Evolutionary conservation across 2,329 filamentous ascomycete genomes (phyloP).

Genomic region (Pseudocercospora eumusae): DNA sequence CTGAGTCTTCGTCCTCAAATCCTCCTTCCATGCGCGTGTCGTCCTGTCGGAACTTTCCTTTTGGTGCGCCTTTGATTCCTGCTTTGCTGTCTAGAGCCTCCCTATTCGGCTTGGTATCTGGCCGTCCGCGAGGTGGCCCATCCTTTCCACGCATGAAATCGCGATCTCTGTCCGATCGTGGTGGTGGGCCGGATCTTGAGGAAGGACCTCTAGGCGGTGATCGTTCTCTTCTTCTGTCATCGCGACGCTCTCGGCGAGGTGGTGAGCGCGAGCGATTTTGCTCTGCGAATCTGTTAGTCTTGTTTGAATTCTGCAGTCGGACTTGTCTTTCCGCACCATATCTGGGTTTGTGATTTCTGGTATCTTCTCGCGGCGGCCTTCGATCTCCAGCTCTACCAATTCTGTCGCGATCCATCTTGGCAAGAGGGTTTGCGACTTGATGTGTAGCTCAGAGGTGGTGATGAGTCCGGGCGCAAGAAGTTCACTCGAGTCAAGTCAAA

Average conservation of each 20-base stretch:
- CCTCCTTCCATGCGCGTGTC: conserved; percentile 30
- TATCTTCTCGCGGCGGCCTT: conserved; percentile 32
- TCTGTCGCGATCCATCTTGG: conserved; percentile 32
- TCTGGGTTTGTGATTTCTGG: conserved; percentile 31
- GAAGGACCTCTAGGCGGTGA: conserved; percentile 30
- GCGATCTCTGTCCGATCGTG: conserved; percentile 28
- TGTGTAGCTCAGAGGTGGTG: neutral
- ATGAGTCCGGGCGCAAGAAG: neutral
- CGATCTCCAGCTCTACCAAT: conserved; percentile 29
- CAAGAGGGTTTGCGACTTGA: neutral
- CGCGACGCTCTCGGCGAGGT: conserved; percentile 34
- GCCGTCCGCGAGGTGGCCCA: conserved; percentile 14
- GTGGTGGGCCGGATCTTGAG: conserved; percentile 25
- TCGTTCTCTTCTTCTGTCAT: conserved; percentile 36
- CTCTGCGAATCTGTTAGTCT: conserved; percentile 29
- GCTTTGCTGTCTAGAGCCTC: conserved; percentile 17
- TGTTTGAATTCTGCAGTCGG: neutral
- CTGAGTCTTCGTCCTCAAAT: conserved; percentile 57
- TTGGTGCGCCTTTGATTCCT: conserved; percentile 8
- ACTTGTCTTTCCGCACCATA: conserved; percentile 27
- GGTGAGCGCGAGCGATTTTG: conserved; percentile 38
- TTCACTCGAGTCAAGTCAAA: neutral
- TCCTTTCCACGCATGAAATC: conserved; percentile 25
- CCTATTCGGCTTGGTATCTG: conserved; percentile 17
- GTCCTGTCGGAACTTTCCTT: conserved; percentile 18